phyloP scores from a whole-genome alignment of 306 rosid genomes.

The Luffa acutangula region DNA sequence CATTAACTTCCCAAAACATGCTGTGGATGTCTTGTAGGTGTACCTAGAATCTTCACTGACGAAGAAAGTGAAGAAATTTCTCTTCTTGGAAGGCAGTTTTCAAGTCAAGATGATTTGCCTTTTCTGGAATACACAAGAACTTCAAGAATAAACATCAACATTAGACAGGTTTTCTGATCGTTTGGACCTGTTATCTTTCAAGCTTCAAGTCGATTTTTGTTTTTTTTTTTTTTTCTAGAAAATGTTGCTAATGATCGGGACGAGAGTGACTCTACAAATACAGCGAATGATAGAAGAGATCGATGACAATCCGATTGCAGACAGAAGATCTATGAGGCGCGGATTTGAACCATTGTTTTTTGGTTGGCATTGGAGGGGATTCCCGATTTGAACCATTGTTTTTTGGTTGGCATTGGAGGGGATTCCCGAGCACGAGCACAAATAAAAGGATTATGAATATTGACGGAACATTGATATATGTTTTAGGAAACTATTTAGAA shows the following conservation, averaged over 20 bases:
- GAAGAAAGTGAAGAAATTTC: slow-evolving; percentile 56
- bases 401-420: background rate
- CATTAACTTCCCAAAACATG: background rate
- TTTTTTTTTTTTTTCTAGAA: background rate
- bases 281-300: background rate
- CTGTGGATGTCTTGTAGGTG: slow-evolving; percentile 40
- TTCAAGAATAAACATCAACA: slow-evolving; percentile 90
- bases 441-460: background rate
- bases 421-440: background rate
- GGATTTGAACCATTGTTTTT: background rate
- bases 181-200: background rate
- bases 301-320: background rate
- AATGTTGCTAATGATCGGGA: background rate
- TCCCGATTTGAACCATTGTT: background rate
- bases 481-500: background rate
- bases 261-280: background rate
- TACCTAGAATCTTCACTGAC: slow-evolving; percentile 82
- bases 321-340: background rate
- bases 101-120: slow-evolving; percentile 41
- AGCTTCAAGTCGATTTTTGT: background rate
- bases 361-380: background rate
- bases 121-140: slow-evolving; percentile 59
- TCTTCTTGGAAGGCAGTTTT: slow-evolving; percentile 39
- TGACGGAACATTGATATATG: background rate
- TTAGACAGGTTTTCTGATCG: slow-evolving; percentile 59